These are phyloP conservation scores for Sporothrix schenckii DNA, from an alignment of 2,329 filamentous ascomycete genomes.

Conservation along the genomic window DNA sequence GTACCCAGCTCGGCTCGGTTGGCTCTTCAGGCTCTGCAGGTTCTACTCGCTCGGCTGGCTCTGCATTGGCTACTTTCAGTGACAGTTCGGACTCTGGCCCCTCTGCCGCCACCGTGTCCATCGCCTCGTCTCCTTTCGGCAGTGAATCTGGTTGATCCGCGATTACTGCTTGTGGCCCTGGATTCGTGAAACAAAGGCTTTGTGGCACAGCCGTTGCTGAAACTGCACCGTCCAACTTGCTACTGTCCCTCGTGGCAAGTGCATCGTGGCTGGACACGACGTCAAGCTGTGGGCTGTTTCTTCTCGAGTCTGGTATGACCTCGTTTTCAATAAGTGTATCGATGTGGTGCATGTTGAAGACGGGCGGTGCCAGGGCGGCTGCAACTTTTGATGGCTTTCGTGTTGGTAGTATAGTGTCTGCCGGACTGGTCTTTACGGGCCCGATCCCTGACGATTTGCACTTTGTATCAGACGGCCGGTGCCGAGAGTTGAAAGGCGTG, in stretches of 20 bases:
- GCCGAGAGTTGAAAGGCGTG: background rate
- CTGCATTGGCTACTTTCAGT: too few species aligned
- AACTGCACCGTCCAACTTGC: background rate
- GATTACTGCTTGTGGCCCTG: background rate
- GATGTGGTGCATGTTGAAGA: background rate
- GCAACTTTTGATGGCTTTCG: background rate
- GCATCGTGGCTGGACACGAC: background rate
- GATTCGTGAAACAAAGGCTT: background rate
- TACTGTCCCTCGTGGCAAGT: too few species aligned
- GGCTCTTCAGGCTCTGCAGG: background rate
- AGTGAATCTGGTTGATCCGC: too few species aligned
- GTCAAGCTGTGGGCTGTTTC: background rate
- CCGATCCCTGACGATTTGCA: background rate
- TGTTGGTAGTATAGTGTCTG: background rate
- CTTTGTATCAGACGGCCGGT: background rate
- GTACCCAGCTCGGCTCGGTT: slow-evolving; percentile 38
- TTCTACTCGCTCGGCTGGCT: too few species aligned
- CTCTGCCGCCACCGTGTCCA: too few species aligned
- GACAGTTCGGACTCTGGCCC: background rate
- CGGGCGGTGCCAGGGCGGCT: background rate
- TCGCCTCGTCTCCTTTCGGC: background rate
- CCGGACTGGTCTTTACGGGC: background rate
- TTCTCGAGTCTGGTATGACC: background rate
- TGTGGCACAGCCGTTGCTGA: background rate
- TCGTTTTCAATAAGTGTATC: background rate